Conservation (phyloP, 805 yeast species). For the Citeromyces matritensis region DNA sequence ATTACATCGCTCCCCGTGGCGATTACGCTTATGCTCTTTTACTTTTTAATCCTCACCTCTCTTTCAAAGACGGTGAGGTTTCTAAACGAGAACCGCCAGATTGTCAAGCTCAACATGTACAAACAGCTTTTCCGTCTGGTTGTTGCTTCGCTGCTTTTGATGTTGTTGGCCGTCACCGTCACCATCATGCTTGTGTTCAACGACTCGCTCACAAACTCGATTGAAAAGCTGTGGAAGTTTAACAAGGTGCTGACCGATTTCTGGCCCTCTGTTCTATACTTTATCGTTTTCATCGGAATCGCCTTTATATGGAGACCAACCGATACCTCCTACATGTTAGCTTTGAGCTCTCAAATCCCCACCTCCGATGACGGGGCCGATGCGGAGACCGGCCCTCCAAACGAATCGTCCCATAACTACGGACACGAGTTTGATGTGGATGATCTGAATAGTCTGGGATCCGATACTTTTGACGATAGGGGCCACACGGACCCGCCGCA, state of each 20-base stretch:
- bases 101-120: constrained; percentile 83
- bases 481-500: too few relatives aligned
- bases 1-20: constrained; percentile 57
- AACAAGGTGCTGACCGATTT: constrained; percentile 82
- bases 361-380: constrained; percentile 42
- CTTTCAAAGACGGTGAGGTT: constrained; percentile 61
- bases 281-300: constrained; percentile 66
- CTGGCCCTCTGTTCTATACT: constrained; percentile 89
- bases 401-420: constrained; percentile 12
- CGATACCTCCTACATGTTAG: constrained; percentile 85
- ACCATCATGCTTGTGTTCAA: constrained; percentile 59
- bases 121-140: constrained; percentile 62
- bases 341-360: constrained; percentile 86
- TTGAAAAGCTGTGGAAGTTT: constrained; percentile 85
- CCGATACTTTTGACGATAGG: too few relatives aligned
- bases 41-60: constrained; percentile 58
- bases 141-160: constrained; percentile 51
- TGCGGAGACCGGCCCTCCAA: constrained; percentile 2
- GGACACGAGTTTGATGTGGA: constrained; percentile 49
- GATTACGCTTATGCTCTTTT: constrained; percentile 56
- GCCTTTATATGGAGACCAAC: constrained; percentile 97
- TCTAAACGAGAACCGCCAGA: constrained; percentile 75
- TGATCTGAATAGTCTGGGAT: constrained; percentile 30
- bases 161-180: constrained; percentile 57
- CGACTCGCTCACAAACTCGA: constrained; percentile 58